These are phyloP conservation scores for Talaromyces sp. DNA, from an alignment of 2,329 filamentous ascomycete genomes.

Conservation along the genomic window DNA sequence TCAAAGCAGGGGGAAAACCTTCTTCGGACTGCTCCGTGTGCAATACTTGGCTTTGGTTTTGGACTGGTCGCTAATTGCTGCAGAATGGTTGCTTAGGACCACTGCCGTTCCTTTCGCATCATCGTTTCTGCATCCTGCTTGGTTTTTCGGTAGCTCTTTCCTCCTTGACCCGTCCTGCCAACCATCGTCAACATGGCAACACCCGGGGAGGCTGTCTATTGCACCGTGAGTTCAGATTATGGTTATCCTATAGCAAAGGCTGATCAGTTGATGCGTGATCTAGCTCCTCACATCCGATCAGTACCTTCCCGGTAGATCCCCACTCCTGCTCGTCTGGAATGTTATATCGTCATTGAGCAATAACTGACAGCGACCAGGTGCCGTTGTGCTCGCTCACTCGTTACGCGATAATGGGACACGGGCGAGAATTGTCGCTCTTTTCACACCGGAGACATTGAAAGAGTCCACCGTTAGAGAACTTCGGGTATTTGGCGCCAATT, in stretches of 20 bases:
- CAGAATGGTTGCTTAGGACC: background rate
- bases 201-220: conserved; percentile 59
- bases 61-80: background rate
- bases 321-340: background rate
- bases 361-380: conserved; percentile 56
- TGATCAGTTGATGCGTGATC: conserved; percentile 10
- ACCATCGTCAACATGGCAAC: conserved; percentile 35
- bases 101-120: background rate
- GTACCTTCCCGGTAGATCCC: conserved; percentile 75
- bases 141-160: background rate
- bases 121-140: background rate
- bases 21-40: background rate
- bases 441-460: conserved; percentile 76
- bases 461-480: conserved; percentile 73
- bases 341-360: background rate
- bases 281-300: conserved; percentile 89
- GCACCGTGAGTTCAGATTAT: conserved; percentile 52
- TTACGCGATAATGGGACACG: conserved; percentile 83
- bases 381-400: conserved; percentile 89
- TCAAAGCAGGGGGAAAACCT: background rate
- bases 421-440: conserved; percentile 79
- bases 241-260: background rate
- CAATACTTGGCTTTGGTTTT: background rate
- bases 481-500: conserved; percentile 50
- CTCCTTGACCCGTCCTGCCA: background rate